Percentiles rank a stretch among this genome's conserved stretches.
Conservation (phyloP, 1,284 basidiomycete species). For the Hypsizygus ulmarius region DNA sequence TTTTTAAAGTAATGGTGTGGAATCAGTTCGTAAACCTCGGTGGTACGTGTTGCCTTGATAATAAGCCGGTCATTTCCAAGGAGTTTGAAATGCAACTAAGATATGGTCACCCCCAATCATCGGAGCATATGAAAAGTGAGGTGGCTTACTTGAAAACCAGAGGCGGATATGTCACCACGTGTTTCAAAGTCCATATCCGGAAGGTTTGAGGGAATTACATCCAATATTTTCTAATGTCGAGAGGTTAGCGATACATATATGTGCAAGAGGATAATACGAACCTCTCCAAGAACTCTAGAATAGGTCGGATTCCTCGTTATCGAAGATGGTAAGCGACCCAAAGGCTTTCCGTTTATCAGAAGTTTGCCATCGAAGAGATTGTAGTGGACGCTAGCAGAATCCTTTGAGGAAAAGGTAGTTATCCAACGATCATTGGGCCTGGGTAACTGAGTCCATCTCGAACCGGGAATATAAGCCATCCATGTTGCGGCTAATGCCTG, state of each 20-base stretch:
- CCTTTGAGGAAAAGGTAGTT: slow-evolving; percentile 20
- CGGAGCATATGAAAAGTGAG: not conserved
- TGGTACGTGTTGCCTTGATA: slow-evolving; percentile 26
- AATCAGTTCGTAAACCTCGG: slow-evolving; percentile 33
- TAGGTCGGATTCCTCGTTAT: slow-evolving; percentile 35
- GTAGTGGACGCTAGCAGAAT: slow-evolving; percentile 28
- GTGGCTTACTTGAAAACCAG: slow-evolving; percentile 19
- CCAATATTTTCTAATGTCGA: slow-evolving; percentile 31
- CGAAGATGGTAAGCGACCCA: slow-evolving; percentile 35
- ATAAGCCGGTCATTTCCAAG: slow-evolving; percentile 22
- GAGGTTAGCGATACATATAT: not conserved
- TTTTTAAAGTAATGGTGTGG: slow-evolving; percentile 29
- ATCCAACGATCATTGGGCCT: slow-evolving; percentile 38
- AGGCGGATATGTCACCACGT: slow-evolving; percentile 22
- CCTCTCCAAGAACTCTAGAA: slow-evolving; percentile 27
- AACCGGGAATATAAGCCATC: slow-evolving; percentile 30
- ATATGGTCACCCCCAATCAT: slow-evolving; percentile 3
- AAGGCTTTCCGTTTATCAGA: slow-evolving; percentile 38
- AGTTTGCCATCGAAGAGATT: slow-evolving; percentile 42
- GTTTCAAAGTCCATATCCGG: slow-evolving; percentile 36
- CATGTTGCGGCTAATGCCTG: slow-evolving; percentile 35
- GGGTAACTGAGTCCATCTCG: slow-evolving; percentile 29
- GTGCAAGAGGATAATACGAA: slow-evolving; percentile 11
- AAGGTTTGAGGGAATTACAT: slow-evolving; percentile 34
- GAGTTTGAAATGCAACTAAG: slow-evolving; percentile 32